These are phyloP conservation scores for Fusarium sp. DNA, from an alignment of 2,329 filamentous ascomycete genomes.

Conservation along the genomic window DNA sequence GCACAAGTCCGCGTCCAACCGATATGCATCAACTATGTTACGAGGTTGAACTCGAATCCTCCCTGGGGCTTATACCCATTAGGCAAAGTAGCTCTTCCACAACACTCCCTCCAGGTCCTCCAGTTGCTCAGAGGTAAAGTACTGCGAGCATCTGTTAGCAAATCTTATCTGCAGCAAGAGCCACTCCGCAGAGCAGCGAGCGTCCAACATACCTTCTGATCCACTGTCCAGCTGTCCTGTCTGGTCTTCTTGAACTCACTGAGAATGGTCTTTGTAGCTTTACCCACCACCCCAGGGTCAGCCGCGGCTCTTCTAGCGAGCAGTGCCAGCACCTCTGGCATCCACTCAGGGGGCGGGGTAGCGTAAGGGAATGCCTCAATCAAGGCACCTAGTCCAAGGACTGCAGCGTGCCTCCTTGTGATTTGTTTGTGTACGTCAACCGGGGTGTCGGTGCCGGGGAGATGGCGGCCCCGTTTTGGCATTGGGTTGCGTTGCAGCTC, in stretches of 20 bases:
- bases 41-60: constrained; percentile 27
- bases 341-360: constrained; percentile 91
- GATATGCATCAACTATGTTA: not conserved
- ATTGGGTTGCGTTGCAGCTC: constrained; percentile 87
- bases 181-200: not conserved
- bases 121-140: constrained; percentile 91
- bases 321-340: constrained; percentile 90
- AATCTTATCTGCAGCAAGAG: not conserved
- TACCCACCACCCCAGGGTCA: constrained; percentile 92
- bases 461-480: constrained; percentile 75
- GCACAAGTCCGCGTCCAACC: not conserved
- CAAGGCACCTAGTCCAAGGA: constrained; percentile 89
- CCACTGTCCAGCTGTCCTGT: constrained; percentile 98
- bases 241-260: constrained; percentile 99
- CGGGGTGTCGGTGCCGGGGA: constrained; percentile 75
- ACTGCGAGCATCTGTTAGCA: constrained; percentile 59
- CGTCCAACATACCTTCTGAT: constrained; percentile 83
- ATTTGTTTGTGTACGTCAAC: constrained; percentile 81
- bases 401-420: constrained; percentile 87
- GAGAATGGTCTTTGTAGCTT: constrained; percentile 92
- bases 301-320: constrained; percentile 87
- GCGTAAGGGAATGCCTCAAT: constrained; percentile 97
- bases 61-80: constrained; percentile 37
- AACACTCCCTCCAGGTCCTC: constrained; percentile 96
- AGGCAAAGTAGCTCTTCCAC: constrained; percentile 99